Conservation (phyloP, 2,329 filamentous ascomycete genomes). For the Penicillium crustosum region DNA sequence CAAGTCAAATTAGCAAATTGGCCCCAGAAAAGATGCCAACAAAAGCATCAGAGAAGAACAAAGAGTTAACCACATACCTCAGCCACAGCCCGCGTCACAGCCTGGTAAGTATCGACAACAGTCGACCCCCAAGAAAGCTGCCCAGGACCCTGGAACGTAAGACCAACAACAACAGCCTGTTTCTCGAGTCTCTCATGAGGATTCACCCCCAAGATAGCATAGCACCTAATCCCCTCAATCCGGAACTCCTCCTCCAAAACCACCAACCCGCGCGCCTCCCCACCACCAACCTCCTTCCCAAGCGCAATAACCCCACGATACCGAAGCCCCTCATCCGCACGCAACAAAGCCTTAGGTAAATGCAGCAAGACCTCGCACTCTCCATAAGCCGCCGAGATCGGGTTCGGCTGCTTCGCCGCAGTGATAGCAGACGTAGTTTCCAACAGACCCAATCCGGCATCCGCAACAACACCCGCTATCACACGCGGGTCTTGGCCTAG, state of each 20-base stretch:
- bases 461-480: slow-evolving; percentile 37
- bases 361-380: slow-evolving; percentile 41
- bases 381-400: slow-evolving; percentile 33
- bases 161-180: slow-evolving; percentile 48
- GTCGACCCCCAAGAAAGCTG: slow-evolving; percentile 34
- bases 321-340: slow-evolving; percentile 44
- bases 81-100: slow-evolving; percentile 40
- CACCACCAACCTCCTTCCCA: slow-evolving; percentile 30
- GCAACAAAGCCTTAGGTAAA: slow-evolving; percentile 48
- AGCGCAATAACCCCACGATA: slow-evolving; percentile 38
- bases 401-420: slow-evolving; percentile 11
- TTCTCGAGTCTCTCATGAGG: slow-evolving; percentile 53
- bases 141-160: slow-evolving; percentile 38
- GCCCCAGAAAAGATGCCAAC: not conserved
- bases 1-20: slow-evolving; percentile 13
- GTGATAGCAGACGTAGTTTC: slow-evolving; percentile 41
- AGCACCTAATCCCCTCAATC: slow-evolving; percentile 46
- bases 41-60: not conserved
- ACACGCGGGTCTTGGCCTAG: slow-evolving; percentile 38
- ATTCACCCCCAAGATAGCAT: slow-evolving; percentile 54
- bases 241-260: slow-evolving; percentile 41
- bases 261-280: slow-evolving; percentile 27
- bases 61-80: slow-evolving; percentile 32
- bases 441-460: slow-evolving; percentile 35
- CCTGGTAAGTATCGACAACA: slow-evolving; percentile 41